Evolutionary conservation across 371 early-diverging fungal species (phyloP), one percentile per base, ranked within the genome.

Genomic region (Syncephalastrum monosporum): DNA sequence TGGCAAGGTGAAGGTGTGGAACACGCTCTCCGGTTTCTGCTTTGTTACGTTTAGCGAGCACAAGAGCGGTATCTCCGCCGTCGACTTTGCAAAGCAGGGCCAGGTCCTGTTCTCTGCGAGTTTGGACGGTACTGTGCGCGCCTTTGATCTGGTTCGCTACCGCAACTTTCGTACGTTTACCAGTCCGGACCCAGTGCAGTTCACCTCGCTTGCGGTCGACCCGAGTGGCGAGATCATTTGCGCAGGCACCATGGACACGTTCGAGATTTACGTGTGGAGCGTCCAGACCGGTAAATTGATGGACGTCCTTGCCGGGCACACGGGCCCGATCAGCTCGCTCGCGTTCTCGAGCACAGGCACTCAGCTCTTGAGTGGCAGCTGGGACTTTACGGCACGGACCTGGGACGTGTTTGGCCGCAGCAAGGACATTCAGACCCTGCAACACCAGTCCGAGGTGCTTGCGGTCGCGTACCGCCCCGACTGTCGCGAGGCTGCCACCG

Each of bases 1-100:
- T 72, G 94, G 95, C 52, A 95, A 96, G 71, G 86, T 99, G 59
- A 98, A 98, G 71, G 87, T 98, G 17, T 99, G 99, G 99, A 94
- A 93, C 68, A 89, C 96, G 0, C 75, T 86, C 17, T 88, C 94
- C 1, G 99, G 99, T 2, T 97, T 94, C 72, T 97, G 98, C 68
- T 98, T 91, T 74, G 95, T 98, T 19, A 99, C 99, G 0, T 98
- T 99, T 61, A 78, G 92, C 15, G 96, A 98, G 8, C 99, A 99
- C 71, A 79, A 86, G 1, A 88, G 91, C 33, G 81, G 89, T 3
- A 88, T 98, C 14, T 83, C 83, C 3, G 90, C 92, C 0, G 87
- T 95, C 24, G 92, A 92, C 56, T 97, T 97, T 75, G 88, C 97
- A 25, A 91, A 91, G 74, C 88, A 89, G 55, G 92, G 92, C 1